Evolutionary conservation across 305 asterid genomes (phyloP), one percentile per base, ranked within the genome.

Genomic region (Fraxinus dipetala): DNA sequence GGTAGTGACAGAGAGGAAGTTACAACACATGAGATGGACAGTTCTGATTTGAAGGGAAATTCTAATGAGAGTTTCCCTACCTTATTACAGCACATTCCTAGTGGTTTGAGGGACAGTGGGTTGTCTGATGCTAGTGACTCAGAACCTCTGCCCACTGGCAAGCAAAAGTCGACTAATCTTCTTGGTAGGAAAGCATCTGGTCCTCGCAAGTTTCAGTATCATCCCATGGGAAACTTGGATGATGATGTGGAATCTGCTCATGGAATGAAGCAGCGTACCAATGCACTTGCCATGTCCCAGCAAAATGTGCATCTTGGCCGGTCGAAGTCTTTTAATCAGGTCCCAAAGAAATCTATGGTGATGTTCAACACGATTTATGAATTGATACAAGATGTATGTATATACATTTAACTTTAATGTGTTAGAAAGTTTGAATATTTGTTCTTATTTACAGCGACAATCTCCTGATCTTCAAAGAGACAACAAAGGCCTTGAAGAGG

Each of bases 191-290:
- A 85, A 82, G 91, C 59, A 81, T 76, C 96, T 22, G 90, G 88
- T 82, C 87, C 91, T 79, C 92, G 90, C 78, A 94, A 94, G 86
- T 91, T 94, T 91, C 97, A 90, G 82, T 87, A 86, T 89, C 97
- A 95, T 89, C 97, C 98, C 83, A 90, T 95, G 97, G 97, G 97
- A 78, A 91, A 94, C 84, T 78, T 90, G 88, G 95, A 91, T 79
- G 93, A 89, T 82, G 88, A 88, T 80, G 85, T 51, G 70, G 94
- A 87, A 78, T 86, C 88, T 86, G 43, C 85, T 56, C 32, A 67
- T 87, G 93, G 85, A 45, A 75, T 73, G 85, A 90, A 90, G 87
- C 92, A 90, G 80, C 90, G 89, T 40, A 74, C 86, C 59, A 88
- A 77, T 67, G 76, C 83, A 77, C 86, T 81, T 83, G 80, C 86